Evolutionary conservation across 2,329 filamentous ascomycete genomes (phyloP), one percentile per base, ranked within the genome.

Genomic region (Ophiosphaerella narmari): DNA sequence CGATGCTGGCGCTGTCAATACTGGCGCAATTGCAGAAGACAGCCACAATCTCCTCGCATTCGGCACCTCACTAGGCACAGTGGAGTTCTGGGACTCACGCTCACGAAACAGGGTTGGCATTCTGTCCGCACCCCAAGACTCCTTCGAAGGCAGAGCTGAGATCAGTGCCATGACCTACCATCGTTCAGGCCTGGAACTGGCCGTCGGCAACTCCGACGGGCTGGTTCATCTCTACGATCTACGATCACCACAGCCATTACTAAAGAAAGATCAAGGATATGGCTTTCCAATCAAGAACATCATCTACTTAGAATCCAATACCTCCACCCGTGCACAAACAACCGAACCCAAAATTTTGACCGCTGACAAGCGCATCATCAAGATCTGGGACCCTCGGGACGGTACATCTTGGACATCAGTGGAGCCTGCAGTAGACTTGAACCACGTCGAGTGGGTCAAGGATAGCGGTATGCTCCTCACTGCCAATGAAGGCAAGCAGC

Each of bases 261-360:
- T 97, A 41, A 90, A 87, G 69, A 97, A 97, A 73, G 93, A 97
- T 63, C 94, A 99, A 75, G 94, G 95, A 41, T 96, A 96, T 70
- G 93, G 93, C 2, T 95, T 91, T 68, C 85, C 93, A 0, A 91
- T 99, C 50, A 89, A 96, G 67, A 96, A 90, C 39, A 79, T 99
- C 46, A 80, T 82, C 52, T 88, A 86, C 71, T 77, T 88, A 36
- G 77, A 80, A 9, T 89, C 88, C 9, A 88, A 85, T 7, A 89
- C 87, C 4, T 66, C 72, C 1, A 65, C 65, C 0, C 86, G 89
- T 39, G 87, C 91, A 55, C 89, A 89, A 71, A 80, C 78, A 16
- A 70, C 78, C 39, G 81, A 85, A 33, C 80, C 81, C 5, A 97
- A 96, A 75, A 86, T 99, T 21, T 79, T 97, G 54, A 95, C 92